Base-by-base conservation (phyloP, 495 filamentous ascomycete species). In the Penicillium mononematosum region DNA sequence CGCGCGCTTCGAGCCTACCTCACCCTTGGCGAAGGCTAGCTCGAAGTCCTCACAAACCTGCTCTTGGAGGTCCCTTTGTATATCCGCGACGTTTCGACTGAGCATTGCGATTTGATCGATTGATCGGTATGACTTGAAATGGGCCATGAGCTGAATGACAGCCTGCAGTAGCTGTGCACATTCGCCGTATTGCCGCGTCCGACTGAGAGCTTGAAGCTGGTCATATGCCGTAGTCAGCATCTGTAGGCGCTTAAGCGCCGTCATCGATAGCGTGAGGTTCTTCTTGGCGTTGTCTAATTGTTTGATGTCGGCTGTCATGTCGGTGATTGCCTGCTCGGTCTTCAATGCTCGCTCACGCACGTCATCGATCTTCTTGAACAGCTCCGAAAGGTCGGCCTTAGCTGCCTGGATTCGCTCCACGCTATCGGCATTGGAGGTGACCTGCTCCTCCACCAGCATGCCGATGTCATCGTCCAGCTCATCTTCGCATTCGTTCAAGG, bases 231-330 rank as follows among this genome's bases (percentile, higher is more conserved):
- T 99, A 9, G 94, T 98, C 66, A 99, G 75, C 94, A 99, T 98
- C 80, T 99, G 94, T 58, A 99, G 78, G 29, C 94, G 82, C 73
- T 99, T 99, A 64, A 99, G 78, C 25, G 92, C 95, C 22, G 94
- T 99, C 94, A 99, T 99, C 39, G 92, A 96, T 44, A 94, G 81
- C 12, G 95, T 97, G 20, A 99, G 81, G 73, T 98, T 98, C 69
- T 87, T 86, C 78, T 99, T 99, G 44, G 93, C 96, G 71, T 88
- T 88, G 73, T 99, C 94, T 57, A 99, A 80, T 63, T 93, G 86
- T 74, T 99, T 99, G 72, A 99, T 99, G 67, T 99, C 95, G 53
- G 94, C 93, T 45, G 94, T 99, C 94, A 99, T 99, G 58, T 92
- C 90, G 55, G 93, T 96, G 70, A 99, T 99, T 42, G 91, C 85